Evolutionary conservation across 768 basidiomycete genomes (phyloP).

Genomic region (Gymnopilus junonius): DNA sequence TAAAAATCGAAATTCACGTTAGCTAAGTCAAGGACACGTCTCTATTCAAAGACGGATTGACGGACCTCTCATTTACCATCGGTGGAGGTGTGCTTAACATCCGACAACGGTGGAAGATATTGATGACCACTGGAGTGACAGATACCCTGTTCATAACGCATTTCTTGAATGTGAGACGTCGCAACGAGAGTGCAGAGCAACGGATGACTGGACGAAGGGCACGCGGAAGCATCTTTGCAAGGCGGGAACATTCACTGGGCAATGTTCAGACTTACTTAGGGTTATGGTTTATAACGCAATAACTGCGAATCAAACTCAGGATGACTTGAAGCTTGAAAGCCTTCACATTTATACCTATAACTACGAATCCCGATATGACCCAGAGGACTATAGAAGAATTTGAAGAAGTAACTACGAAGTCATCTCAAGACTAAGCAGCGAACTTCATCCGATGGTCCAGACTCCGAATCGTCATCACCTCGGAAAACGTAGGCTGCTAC

Average conservation of each 20-base stretch:
- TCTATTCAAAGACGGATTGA: not conserved
- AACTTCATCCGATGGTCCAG: too few relatives aligned
- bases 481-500: not conserved
- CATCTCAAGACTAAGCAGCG: not conserved
- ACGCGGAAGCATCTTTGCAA: constrained; percentile 29
- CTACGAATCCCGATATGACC: too few relatives aligned
- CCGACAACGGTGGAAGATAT: constrained; percentile 27
- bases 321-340: too few relatives aligned
- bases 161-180: constrained; percentile 21
- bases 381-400: not conserved
- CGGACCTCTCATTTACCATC: constrained; percentile 60
- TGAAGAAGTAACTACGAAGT: not conserved
- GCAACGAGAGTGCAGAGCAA: constrained; percentile 22
- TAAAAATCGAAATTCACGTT: not conserved
- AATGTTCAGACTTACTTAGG: constrained; percentile 23
- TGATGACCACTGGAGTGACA: not conserved
- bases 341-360: too few relatives aligned
- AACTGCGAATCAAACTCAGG: too few relatives aligned
- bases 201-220: constrained; percentile 30
- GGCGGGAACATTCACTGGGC: not conserved
- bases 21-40: not conserved
- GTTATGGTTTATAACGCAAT: constrained; percentile 33
- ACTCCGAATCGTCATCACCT: not conserved
- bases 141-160: constrained; percentile 3
- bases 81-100: constrained; percentile 57